Evolutionary conservation across 2,329 filamentous ascomycete genomes (phyloP).

Genomic region (Bipolaris oryzae): DNA sequence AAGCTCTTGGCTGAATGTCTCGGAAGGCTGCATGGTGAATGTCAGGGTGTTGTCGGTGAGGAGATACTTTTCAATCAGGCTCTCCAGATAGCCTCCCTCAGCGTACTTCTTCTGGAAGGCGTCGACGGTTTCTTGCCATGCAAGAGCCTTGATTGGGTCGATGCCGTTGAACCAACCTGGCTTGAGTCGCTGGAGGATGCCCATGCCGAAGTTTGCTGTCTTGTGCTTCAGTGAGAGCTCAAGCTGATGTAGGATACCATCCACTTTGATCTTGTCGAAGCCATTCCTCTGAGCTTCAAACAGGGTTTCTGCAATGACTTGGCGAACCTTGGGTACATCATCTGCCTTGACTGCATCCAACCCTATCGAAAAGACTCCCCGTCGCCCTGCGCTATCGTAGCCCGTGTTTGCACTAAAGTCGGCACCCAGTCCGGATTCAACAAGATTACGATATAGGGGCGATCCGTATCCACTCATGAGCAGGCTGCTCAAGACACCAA

Average conservation of each 20-base stretch:
- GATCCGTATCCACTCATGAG: conserved; percentile 95
- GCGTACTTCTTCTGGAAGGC: conserved; percentile 80
- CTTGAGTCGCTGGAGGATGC: conserved; percentile 84
- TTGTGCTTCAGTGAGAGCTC: conserved; percentile 96
- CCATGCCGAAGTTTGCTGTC: conserved; percentile 92
- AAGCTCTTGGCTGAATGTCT: conserved; percentile 74
- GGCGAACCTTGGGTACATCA: conserved; percentile 77
- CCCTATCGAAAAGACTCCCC: conserved; percentile 87
- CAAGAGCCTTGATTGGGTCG: conserved; percentile 87
- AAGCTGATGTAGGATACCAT: conserved; percentile 90
- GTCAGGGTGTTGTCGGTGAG: conserved; percentile 84
- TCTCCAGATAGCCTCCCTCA: conserved; percentile 80
- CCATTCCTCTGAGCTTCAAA: conserved; percentile 73
- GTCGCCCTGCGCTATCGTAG: conserved; percentile 78
- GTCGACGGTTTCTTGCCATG: conserved; percentile 87
- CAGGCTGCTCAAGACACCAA: conserved; percentile 80
- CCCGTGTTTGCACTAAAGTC: conserved; percentile 96
- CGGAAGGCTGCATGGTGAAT: conserved; percentile 91
- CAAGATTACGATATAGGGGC: conserved; percentile 84
- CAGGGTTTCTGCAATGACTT: conserved; percentile 74
- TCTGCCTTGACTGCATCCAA: conserved; percentile 85
- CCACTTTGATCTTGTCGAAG: conserved; percentile 88
- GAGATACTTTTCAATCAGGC: conserved; percentile 85
- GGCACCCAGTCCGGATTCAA: conserved; percentile 87
- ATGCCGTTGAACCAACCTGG: conserved; percentile 95